Evolutionary conservation across 441 rosid species (phyloP).

Genomic region (Cnidoscolus chayamansa): DNA sequence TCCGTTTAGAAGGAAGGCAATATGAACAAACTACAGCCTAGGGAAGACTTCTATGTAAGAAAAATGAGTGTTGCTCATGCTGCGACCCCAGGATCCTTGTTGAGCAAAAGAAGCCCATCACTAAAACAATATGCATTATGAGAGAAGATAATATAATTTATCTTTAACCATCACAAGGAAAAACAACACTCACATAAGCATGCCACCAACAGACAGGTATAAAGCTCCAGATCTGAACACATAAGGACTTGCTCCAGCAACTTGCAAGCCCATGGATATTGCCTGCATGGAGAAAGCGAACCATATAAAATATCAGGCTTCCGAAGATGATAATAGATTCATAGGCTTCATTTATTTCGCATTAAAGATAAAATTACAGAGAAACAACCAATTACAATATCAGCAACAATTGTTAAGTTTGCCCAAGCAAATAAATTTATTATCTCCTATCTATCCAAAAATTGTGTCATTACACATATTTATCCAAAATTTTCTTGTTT

Average conservation of each 20-base stretch:
- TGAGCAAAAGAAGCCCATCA: neutral
- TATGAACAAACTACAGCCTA: neutral
- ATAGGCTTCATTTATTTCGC: neutral
- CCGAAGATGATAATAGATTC: no score
- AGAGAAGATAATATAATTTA: neutral
- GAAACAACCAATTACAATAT: neutral
- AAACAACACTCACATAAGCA: slow-evolving; percentile 59
- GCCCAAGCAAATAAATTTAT: no score
- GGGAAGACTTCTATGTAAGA: neutral
- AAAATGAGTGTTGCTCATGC: neutral
- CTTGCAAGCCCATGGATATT: slow-evolving; percentile 74
- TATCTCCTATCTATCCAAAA: no score
- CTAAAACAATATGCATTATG: neutral
- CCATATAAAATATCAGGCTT: neutral
- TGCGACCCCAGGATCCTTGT: neutral
- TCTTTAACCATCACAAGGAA: neutral
- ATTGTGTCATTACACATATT: no score
- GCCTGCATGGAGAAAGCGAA: slow-evolving; percentile 48
- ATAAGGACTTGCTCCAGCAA: slow-evolving; percentile 55
- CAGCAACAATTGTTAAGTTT: no score
- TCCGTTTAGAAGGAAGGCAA: neutral
- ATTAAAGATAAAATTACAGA: neutral
- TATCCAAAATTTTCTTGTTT: no score
- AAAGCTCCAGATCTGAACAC: slow-evolving; percentile 40
- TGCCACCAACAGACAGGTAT: slow-evolving; percentile 86